Conservation (phyloP, 257 asterid species). For the Hygrophila difformis region DNA sequence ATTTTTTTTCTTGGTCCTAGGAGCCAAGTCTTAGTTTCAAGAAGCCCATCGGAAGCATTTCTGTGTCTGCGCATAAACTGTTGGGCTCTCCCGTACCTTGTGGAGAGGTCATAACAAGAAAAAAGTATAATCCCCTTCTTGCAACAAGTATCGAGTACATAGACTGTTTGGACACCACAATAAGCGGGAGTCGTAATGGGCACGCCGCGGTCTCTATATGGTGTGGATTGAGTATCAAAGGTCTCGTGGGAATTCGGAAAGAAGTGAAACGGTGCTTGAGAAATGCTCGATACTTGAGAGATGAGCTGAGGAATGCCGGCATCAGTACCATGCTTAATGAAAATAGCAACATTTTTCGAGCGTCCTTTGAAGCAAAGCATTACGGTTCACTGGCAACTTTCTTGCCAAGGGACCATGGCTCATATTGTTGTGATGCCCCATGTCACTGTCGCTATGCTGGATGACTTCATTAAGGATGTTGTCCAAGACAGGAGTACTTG, state of each 20-base stretch:
- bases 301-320: slow-evolving; percentile 32
- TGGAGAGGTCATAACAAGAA: slow-evolving; percentile 43
- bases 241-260: slow-evolving; percentile 35
- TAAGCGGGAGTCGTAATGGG: too few relatives aligned
- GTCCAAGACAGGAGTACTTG: slow-evolving; percentile 26
- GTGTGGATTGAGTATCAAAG: slow-evolving; percentile 44
- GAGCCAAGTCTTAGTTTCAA: slow-evolving; percentile 40
- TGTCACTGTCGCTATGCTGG: slow-evolving; percentile 40
- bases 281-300: slow-evolving; percentile 46
- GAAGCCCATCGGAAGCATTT: slow-evolving; percentile 50
- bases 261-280: slow-evolving; percentile 40
- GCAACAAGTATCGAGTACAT: slow-evolving; percentile 44
- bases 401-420: slow-evolving; percentile 40
- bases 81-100: slow-evolving; percentile 54
- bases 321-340: slow-evolving; percentile 46
- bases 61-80: slow-evolving; percentile 49
- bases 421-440: slow-evolving; percentile 52
- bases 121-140: slow-evolving; percentile 23
- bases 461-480: slow-evolving; percentile 30
- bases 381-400: slow-evolving; percentile 50
- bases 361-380: slow-evolving; percentile 39
- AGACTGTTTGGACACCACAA: slow-evolving; percentile 48
- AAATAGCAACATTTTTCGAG: slow-evolving; percentile 45
- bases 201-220: slow-evolving; percentile 53
- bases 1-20: too few relatives aligned